phyloP scores from a whole-genome alignment of 108 stramenopile genomes.

The Discostella stelligeroides region DNA sequence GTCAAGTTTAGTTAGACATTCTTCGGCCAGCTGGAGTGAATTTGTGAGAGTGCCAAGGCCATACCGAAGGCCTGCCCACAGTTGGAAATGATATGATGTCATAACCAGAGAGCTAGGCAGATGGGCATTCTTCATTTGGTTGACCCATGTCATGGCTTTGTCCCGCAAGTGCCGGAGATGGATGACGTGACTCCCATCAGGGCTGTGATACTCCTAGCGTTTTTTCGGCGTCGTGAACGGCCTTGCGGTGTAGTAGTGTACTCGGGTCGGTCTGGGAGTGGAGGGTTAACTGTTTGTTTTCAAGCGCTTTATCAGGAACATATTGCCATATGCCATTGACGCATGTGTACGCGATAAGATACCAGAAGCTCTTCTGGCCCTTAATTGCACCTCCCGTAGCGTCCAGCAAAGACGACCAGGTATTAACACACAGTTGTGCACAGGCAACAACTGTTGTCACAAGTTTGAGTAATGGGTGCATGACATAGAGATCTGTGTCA shows the following conservation, averaged over 20 bases:
- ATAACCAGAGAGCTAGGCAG: not conserved
- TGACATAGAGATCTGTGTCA: not conserved
- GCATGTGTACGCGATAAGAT: too few relatives aligned
- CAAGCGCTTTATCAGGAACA: not conserved
- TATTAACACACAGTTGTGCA: not conserved
- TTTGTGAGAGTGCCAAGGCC: conserved; percentile 7
- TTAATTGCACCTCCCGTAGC: conserved; percentile 1
- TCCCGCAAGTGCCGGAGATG: not conserved
- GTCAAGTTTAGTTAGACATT: not conserved
- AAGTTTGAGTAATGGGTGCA: not conserved
- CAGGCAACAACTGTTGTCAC: too few relatives aligned
- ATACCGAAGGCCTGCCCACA: too few relatives aligned
- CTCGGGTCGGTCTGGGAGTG: not conserved
- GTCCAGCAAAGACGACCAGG: not conserved
- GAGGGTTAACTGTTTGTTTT: not conserved
- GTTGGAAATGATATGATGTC: not conserved
- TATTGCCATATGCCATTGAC: not conserved
- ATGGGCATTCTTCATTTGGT: too few relatives aligned
- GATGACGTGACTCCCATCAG: not conserved
- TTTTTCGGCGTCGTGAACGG: not conserved
- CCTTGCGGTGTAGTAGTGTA: not conserved
- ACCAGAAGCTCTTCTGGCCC: too few relatives aligned
- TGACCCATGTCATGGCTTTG: not conserved
- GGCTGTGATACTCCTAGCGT: too few relatives aligned
- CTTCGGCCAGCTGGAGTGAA: not conserved